phyloP scores from a whole-genome alignment of 2,329 filamentous ascomycete species.

The Sporothrix mexicana region DNA sequence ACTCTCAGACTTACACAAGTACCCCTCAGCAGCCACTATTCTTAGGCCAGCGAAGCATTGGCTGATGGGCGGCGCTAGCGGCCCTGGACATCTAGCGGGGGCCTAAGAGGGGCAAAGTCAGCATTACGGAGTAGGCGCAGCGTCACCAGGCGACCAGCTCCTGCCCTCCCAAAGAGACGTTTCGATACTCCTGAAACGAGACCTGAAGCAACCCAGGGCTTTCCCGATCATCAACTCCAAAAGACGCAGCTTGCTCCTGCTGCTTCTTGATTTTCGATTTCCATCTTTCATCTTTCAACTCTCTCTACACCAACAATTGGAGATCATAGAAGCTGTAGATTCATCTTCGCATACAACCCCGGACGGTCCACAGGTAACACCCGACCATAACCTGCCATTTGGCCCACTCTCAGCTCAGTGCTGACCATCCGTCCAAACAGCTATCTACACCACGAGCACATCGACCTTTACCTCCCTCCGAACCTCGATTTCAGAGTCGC shows the following conservation, averaged over 20 bases:
- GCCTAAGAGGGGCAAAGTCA: constrained; percentile 28
- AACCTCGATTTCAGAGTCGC: background rate
- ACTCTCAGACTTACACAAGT: background rate
- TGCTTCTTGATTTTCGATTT: background rate
- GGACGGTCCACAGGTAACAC: background rate
- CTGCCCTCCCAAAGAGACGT: background rate
- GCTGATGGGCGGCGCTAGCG: constrained; percentile 6
- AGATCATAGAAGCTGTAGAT: background rate
- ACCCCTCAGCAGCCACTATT: background rate
- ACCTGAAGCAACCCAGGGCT: constrained; percentile 28
- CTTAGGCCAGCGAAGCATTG: background rate
- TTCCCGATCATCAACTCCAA: constrained; percentile 8
- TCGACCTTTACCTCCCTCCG: background rate
- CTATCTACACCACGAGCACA: background rate
- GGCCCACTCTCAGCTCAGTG: background rate
- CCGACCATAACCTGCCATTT: background rate
- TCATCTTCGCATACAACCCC: background rate
- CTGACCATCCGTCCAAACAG: constrained; percentile 1
- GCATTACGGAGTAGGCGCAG: constrained; percentile 10
- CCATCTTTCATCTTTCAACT: background rate
- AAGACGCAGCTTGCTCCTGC: background rate
- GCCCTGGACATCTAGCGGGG: constrained; percentile 7
- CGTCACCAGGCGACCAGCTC: constrained; percentile 23
- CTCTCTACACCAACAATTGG: constrained; percentile 4
- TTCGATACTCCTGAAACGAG: constrained; percentile 29